Evolutionary conservation across 2,329 filamentous ascomycete species (phyloP).

Genomic region (Thielaviopsis musarum): DNA sequence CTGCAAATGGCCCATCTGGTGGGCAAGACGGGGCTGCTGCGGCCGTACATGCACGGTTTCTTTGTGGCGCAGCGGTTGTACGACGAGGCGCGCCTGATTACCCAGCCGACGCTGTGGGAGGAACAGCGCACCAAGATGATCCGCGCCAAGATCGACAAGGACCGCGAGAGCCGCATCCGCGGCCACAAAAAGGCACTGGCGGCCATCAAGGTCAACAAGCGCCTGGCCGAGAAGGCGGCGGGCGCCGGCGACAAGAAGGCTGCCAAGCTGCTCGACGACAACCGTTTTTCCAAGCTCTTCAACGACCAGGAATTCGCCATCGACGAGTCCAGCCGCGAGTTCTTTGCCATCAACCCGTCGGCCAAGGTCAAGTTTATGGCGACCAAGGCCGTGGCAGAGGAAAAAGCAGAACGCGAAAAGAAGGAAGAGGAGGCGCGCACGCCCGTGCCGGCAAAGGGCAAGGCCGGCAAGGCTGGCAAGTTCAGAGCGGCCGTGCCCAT

Average conservation of each 20-base stretch:
- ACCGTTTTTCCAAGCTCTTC: slow-evolving; percentile 77
- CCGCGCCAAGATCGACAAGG: slow-evolving; percentile 91
- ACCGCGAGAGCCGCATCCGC: slow-evolving; percentile 84
- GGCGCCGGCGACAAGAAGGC: slow-evolving; percentile 31
- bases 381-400: slow-evolving; percentile 12
- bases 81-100: slow-evolving; percentile 83
- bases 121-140: slow-evolving; percentile 82
- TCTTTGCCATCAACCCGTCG: slow-evolving; percentile 76
- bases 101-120: slow-evolving; percentile 86
- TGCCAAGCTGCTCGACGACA: slow-evolving; percentile 58
- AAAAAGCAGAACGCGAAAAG: slow-evolving; percentile 29
- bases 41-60: slow-evolving; percentile 98
- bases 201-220: slow-evolving; percentile 78
- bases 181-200: slow-evolving; percentile 59
- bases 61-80: slow-evolving; percentile 93
- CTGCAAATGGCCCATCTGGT: slow-evolving; percentile 80
- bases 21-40: slow-evolving; percentile 72
- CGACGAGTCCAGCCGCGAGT: slow-evolving; percentile 78
- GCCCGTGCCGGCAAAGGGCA: slow-evolving; percentile 6
- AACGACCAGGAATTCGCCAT: slow-evolving; percentile 86
- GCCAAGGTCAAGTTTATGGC: slow-evolving; percentile 25
- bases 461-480: slow-evolving; percentile 8
- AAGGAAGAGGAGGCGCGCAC: slow-evolving; percentile 15
- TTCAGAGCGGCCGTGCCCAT: slow-evolving; percentile 9
- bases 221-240: slow-evolving; percentile 55